Percentiles rank a stretch among this genome's conserved stretches.
Conservation (phyloP, 495 filamentous ascomycete genomes). For the Platismatia glauca region DNA sequence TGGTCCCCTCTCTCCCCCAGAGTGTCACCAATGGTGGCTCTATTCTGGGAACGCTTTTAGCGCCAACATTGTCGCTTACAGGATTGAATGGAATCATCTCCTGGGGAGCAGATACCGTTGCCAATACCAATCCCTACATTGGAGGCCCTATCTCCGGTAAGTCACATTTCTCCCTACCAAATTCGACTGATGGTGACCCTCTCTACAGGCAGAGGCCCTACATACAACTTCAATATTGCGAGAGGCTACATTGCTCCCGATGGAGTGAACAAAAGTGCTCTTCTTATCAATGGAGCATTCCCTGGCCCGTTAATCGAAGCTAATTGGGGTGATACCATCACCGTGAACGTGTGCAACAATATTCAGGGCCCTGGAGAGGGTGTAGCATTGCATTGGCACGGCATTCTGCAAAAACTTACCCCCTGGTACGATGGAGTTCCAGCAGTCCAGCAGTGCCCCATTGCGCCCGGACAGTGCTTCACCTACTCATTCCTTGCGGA, state of each 20-base stretch:
- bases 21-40: conserved; percentile 40
- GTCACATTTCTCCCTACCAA: neutral
- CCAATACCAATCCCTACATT: conserved; percentile 37
- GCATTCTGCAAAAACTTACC: conserved; percentile 35
- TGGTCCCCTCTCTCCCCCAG: conserved; percentile 29
- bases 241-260: conserved; percentile 38
- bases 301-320: conserved; percentile 45
- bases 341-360: conserved; percentile 50
- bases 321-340: conserved; percentile 51
- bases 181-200: neutral
- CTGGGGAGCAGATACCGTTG: conserved; percentile 40
- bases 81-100: conserved; percentile 35
- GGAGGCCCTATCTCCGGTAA: neutral
- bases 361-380: conserved; percentile 30
- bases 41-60: conserved; percentile 37
- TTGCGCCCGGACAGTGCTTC: conserved; percentile 32
- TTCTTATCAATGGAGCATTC: conserved; percentile 33
- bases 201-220: neutral
- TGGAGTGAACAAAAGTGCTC: conserved; percentile 33
- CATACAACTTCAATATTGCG: conserved; percentile 29
- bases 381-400: conserved; percentile 42
- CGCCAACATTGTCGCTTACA: conserved; percentile 32
- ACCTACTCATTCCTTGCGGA: conserved; percentile 32
- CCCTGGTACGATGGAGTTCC: conserved; percentile 41
- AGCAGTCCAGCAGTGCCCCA: conserved; percentile 43